Evolutionary conservation across 164 flowering plant genomes (phyloP).

Genomic region (Malania oleifera): DNA sequence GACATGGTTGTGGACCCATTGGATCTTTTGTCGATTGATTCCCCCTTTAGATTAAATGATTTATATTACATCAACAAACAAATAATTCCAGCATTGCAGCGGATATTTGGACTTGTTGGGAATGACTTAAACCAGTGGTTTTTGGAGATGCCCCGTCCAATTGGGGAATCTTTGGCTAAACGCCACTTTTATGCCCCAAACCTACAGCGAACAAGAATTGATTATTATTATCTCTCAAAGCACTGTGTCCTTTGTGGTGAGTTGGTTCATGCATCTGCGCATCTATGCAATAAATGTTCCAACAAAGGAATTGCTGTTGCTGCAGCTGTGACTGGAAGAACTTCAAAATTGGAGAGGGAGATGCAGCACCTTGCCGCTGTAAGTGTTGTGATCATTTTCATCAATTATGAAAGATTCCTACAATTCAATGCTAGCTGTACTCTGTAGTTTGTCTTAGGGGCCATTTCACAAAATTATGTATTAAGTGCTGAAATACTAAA

Average conservation of each 20-base stretch:
- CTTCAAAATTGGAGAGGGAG: slow-evolving; percentile 76
- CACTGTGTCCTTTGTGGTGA: slow-evolving; percentile 86
- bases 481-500: no score
- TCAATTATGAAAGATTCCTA: not conserved
- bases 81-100: slow-evolving; percentile 85
- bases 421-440: not conserved
- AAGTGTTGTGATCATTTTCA: slow-evolving; percentile 23
- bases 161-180: slow-evolving; percentile 46
- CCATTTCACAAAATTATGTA: no score
- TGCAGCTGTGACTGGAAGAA: slow-evolving; percentile 53
- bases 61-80: slow-evolving; percentile 85
- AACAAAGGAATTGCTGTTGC: slow-evolving; percentile 41
- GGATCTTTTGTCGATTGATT: slow-evolving; percentile 63
- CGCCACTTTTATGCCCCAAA: slow-evolving; percentile 27
- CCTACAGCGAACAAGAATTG: slow-evolving; percentile 62
- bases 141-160: slow-evolving; percentile 74
- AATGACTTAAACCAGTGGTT: slow-evolving; percentile 82
- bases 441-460: not conserved
- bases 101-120: slow-evolving; percentile 87
- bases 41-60: slow-evolving; percentile 79
- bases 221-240: slow-evolving; percentile 75
- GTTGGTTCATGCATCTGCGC: slow-evolving; percentile 49
- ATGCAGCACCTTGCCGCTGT: slow-evolving; percentile 82
- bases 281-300: slow-evolving; percentile 58
- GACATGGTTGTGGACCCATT: slow-evolving; percentile 92